phyloP scores from a whole-genome alignment of 768 basidiomycete species.

The Trametes elegans region DNA sequence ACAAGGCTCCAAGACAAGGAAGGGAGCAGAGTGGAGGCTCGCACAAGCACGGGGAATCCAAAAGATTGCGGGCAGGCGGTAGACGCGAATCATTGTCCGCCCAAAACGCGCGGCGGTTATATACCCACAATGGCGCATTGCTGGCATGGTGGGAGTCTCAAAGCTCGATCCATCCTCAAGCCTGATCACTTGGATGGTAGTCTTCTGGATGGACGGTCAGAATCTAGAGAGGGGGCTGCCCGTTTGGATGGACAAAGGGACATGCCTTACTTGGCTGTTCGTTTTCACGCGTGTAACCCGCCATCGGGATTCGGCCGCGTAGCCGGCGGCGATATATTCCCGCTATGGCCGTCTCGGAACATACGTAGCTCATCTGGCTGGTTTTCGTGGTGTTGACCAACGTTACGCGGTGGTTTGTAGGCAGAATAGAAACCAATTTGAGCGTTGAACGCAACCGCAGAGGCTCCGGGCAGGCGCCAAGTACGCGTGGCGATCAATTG shows the following conservation, averaged over 20 bases:
- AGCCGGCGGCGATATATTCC: conserved; percentile 5
- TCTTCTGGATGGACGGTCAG: conserved; percentile 3
- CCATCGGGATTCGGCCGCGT: not conserved
- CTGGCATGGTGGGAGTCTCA: not conserved
- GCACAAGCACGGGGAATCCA: not conserved
- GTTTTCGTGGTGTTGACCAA: no score
- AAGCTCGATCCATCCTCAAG: not conserved
- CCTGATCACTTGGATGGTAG: conserved; percentile 2
- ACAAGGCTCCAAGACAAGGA: not conserved
- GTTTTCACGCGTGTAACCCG: conserved; percentile 6
- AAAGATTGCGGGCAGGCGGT: not conserved
- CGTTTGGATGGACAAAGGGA: conserved; percentile 14
- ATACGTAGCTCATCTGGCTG: no score
- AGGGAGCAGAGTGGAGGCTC: not conserved
- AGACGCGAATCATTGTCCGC: conserved; percentile 11
- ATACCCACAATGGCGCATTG: conserved; percentile 19
- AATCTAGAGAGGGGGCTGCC: conserved; percentile 1
- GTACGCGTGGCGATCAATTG: no score
- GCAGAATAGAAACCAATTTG: no score
- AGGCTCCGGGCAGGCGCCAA: no score
- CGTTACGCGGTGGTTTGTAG: no score
- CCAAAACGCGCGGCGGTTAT: conserved; percentile 1
- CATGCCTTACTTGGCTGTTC: conserved; percentile 13
- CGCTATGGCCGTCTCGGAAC: conserved; percentile 5
- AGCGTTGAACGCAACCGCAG: no score